A percentile compares a stretch with the other conserved stretches of the same genome.
Evolutionary conservation across 306 rosid species (phyloP).

Genomic region (Ziziphus jujuba): DNA sequence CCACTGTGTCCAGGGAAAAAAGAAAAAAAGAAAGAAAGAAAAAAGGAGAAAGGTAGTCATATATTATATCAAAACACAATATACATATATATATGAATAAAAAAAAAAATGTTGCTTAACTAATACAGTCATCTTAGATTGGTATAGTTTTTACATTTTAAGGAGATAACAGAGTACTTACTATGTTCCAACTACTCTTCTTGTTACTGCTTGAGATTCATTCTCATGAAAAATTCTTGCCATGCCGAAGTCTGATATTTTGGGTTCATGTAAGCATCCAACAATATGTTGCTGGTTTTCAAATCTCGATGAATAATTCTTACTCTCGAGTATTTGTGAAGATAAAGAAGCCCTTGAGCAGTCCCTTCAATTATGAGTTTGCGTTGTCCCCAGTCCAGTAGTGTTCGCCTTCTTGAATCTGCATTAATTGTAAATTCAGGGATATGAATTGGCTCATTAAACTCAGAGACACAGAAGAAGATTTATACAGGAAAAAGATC

Average conservation of each 20-base stretch:
- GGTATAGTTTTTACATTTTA: not conserved
- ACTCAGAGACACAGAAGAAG: not conserved
- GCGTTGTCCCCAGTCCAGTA: slow-evolving; percentile 13
- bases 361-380: slow-evolving; percentile 19
- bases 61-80: no score
- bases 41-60: not conserved
- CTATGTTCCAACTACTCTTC: slow-evolving; percentile 18
- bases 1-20: not conserved
- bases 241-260: slow-evolving; percentile 21
- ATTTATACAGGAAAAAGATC: not conserved
- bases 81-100: not conserved
- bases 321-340: slow-evolving; percentile 25
- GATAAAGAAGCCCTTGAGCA: slow-evolving; percentile 23
- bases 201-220: slow-evolving; percentile 17
- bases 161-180: not conserved
- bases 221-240: slow-evolving; percentile 13
- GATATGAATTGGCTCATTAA: not conserved
- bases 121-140: no score
- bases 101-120: no score
- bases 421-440: slow-evolving; percentile 1
- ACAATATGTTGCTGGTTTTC: slow-evolving; percentile 23
- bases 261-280: slow-evolving; percentile 21
- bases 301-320: slow-evolving; percentile 18
- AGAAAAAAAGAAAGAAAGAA: not conserved
- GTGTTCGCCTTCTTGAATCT: slow-evolving; percentile 5